Conservation (phyloP, 139 green algal genomes). For the Micractinium sp. region DNA sequence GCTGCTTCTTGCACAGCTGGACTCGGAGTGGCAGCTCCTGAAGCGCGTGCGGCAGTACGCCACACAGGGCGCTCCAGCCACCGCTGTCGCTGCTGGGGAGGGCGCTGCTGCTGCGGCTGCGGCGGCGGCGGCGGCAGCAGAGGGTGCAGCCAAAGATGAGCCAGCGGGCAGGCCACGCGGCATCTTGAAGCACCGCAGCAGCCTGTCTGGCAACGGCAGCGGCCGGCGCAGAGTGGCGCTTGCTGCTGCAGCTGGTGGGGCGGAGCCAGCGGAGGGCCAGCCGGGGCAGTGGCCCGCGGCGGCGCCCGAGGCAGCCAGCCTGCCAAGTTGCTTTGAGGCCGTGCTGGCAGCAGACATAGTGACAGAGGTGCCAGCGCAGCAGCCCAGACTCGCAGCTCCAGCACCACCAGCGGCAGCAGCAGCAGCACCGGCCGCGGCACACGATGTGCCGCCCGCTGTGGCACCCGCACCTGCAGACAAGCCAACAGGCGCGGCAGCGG, state of each 20-base stretch:
- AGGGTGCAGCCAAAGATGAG: background rate
- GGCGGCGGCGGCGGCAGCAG: background rate
- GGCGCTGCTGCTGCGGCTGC: background rate
- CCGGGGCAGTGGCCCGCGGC: background rate
- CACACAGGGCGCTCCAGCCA: background rate
- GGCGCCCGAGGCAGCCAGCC: background rate
- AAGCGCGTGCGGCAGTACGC: conserved; percentile 39
- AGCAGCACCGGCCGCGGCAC: too few relatives aligned
- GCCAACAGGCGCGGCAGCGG: background rate
- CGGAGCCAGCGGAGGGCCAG: background rate
- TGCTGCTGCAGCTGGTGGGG: background rate
- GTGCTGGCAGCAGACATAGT: conserved; percentile 24
- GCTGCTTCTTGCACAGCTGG: conserved; percentile 23
- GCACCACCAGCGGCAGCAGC: background rate
- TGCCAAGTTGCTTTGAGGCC: conserved; percentile 8
- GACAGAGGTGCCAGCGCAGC: background rate
- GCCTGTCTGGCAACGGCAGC: background rate
- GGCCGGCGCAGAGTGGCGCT: background rate
- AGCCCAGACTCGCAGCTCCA: background rate
- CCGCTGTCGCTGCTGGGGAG: too few relatives aligned
- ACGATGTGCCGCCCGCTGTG: too few relatives aligned
- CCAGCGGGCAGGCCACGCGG: background rate
- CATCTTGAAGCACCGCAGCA: conserved; percentile 42
- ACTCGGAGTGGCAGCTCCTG: conserved; percentile 51
- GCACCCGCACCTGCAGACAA: too few relatives aligned